phyloP scores from a whole-genome alignment of 306 rosid genomes.

The Cicer arietinum region DNA sequence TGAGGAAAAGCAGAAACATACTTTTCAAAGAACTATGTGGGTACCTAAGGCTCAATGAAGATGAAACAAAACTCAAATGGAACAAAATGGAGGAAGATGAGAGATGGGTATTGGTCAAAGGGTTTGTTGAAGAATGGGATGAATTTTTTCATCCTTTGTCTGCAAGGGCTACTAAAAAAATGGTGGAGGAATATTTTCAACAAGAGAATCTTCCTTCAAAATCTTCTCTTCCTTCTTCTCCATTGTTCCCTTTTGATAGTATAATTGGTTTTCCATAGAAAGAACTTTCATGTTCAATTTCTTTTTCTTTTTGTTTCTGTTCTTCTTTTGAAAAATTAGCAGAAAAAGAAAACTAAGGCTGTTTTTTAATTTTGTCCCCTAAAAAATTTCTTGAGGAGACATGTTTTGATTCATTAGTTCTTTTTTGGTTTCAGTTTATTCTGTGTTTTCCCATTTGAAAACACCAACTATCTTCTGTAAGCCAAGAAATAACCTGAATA shows the following conservation, averaged over 20 bases:
- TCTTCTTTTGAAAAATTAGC: slow-evolving; percentile 19
- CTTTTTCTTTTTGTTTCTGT: not conserved
- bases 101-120: slow-evolving; percentile 57
- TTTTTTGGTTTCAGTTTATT: slow-evolving; percentile 1
- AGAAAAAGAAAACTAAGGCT: not conserved
- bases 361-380: not conserved
- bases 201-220: slow-evolving; percentile 46
- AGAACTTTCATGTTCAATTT: not conserved
- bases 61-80: slow-evolving; percentile 65
- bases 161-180: slow-evolving; percentile 60
- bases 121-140: slow-evolving; percentile 69
- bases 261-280: slow-evolving; percentile 61
- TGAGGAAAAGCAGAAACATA: slow-evolving; percentile 71
- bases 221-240: slow-evolving; percentile 38
- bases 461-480: not conserved
- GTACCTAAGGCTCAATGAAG: slow-evolving; percentile 55
- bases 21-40: slow-evolving; percentile 68
- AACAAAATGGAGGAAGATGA: slow-evolving; percentile 62
- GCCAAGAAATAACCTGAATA: not conserved
- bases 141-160: slow-evolving; percentile 81
- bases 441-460: not conserved
- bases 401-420: not conserved
- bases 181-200: slow-evolving; percentile 73
- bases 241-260: slow-evolving; percentile 52
- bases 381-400: not conserved